Evolutionary conservation across 1,284 basidiomycete genomes (phyloP), one percentile per base, ranked within the genome.

Genomic region (Baeospora myosura): DNA sequence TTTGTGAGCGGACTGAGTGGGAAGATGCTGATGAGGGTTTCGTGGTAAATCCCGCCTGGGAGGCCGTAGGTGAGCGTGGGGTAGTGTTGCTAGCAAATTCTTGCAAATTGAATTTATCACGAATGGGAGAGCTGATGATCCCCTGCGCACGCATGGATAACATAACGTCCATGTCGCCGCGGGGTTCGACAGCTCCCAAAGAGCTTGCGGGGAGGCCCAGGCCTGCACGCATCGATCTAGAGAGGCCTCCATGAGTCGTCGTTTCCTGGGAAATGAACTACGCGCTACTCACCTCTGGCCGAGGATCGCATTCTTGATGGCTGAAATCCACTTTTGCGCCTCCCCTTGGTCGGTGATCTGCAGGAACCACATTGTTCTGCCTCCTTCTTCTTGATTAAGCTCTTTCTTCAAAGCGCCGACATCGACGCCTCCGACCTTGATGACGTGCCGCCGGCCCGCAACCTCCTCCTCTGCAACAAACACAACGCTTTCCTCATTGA

Each of bases 121-220:
- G 31, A 39, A 34, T 48, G 24, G 48, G 46, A 38, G 60, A 53
- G 20, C 60, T 56, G 36, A 74, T 63, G 29, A 77, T 64, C 11
- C 74, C 75, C 49, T 81, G 81, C 18, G 75, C 72, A 29, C 78
- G 78, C 68, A 87, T 82, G n/a, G 81, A 81, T 23, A 87, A 66
- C 74, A 86, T 81, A 38, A 86, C 84, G 56, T 87, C 83, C 65
- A 87, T 72, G 53, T 87, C 83, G 3, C 84, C 83, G 40, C 76
- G 69, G 16, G 83, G 83, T 46, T 83, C 83, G 28, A 72, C 60
- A 10, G 60, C 63, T 23, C 65, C 64, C 12, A 66, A 52, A 18
- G 65, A 61, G 26, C 63, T 63, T 0, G 64, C 54, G 16, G 74
- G 65, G 28, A 72, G 61, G 30, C 77, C 74, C 25, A 85, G 57